These are phyloP conservation scores for Candida albicans DNA, from an alignment of 1,139 yeast genomes.

Conservation along the genomic window DNA sequence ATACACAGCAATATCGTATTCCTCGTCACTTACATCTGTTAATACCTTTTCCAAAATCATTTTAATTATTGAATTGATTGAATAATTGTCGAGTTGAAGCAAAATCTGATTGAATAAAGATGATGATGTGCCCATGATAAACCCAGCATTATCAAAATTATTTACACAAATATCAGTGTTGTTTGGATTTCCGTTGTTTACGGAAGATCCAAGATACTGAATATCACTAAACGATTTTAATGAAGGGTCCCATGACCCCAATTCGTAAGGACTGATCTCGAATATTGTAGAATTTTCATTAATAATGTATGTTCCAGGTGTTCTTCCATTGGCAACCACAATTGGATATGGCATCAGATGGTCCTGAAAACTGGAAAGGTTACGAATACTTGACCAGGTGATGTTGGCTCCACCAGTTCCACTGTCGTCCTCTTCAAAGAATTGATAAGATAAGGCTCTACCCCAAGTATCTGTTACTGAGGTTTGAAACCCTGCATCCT, in stretches of 20 bases:
- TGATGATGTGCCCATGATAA: slow-evolving; percentile 47
- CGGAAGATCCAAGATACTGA: slow-evolving; percentile 36
- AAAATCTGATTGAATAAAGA: slow-evolving; percentile 42
- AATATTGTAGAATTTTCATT: slow-evolving; percentile 42
- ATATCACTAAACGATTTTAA: slow-evolving; percentile 31
- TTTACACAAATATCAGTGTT: slow-evolving; percentile 27
- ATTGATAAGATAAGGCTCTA: slow-evolving; percentile 26
- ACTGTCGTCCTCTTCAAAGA: slow-evolving; percentile 12
- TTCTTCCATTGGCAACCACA: slow-evolving; percentile 40
- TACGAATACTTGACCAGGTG: slow-evolving; percentile 41
- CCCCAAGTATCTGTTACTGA: slow-evolving; percentile 50
- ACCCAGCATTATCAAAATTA: slow-evolving; percentile 47
- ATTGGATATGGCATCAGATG: slow-evolving; percentile 46
- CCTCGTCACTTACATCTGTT: slow-evolving; percentile 21
- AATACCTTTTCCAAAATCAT: slow-evolving; percentile 21
- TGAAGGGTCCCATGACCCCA: slow-evolving; percentile 49
- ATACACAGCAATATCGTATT: slow-evolving; percentile 42
- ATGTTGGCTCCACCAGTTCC: slow-evolving; percentile 35
- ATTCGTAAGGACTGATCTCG: slow-evolving; percentile 43
- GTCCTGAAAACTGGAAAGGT: slow-evolving; percentile 27
- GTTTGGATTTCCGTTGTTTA: slow-evolving; percentile 29
- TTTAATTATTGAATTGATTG: slow-evolving; percentile 27
- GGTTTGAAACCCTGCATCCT: slow-evolving; percentile 36
- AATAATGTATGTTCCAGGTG: slow-evolving; percentile 34
- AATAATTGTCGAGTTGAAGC: slow-evolving; percentile 21